Conservation (phyloP, 306 rosid species). For the Erythrophleum fordii region DNA sequence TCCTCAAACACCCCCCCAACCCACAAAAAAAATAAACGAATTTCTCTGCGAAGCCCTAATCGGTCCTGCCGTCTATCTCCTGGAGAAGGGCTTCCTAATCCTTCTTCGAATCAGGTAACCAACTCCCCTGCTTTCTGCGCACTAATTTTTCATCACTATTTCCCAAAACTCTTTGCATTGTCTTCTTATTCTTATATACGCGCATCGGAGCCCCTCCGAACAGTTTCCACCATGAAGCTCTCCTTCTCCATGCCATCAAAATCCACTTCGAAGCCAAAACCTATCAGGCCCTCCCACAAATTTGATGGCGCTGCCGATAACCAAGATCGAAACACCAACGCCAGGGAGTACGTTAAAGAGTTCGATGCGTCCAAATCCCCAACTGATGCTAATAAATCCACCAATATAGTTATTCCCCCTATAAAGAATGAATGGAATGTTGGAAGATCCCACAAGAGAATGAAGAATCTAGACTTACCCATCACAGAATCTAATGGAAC, state of each 20-base stretch:
- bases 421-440: constrained; percentile 49
- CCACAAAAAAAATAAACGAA: too few species aligned
- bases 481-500: constrained; percentile 8
- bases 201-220: neutral
- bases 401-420: constrained; percentile 34
- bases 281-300: constrained; percentile 35
- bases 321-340: neutral
- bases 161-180: neutral
- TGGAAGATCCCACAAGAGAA: constrained; percentile 38
- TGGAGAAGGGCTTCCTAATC: neutral
- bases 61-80: neutral
- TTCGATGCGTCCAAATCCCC: constrained; percentile 43
- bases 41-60: neutral
- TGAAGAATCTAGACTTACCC: constrained; percentile 34
- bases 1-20: too few species aligned
- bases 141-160: neutral
- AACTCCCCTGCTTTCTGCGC: neutral
- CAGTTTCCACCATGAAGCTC: constrained; percentile 41
- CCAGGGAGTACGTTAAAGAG: constrained; percentile 44
- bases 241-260: constrained; percentile 54
- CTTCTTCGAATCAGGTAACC: neutral
- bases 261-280: constrained; percentile 43
- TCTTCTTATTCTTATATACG: neutral
- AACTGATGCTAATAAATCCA: constrained; percentile 22
- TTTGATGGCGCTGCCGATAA: neutral